Percentiles rank a stretch among this genome's conserved stretches.
These are phyloP conservation scores for Petasospora fabianii DNA, from an alignment of 1,139 yeast species.

Conservation along the genomic window DNA sequence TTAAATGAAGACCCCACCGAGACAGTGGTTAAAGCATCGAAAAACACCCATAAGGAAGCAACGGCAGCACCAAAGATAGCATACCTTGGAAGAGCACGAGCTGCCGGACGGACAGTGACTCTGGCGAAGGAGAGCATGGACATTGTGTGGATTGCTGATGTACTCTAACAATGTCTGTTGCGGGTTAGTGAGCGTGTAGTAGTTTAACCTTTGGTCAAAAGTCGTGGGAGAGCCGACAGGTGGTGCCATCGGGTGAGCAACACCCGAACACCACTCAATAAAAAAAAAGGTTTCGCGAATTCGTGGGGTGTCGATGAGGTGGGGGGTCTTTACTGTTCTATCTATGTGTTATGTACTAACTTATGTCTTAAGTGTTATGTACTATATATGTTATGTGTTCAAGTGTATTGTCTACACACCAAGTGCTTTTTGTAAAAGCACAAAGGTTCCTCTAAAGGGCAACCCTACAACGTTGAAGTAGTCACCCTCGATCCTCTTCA, in stretches of 20 bases:
- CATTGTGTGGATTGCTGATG: slow-evolving; percentile 1
- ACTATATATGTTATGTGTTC: no score
- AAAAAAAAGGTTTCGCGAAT: neutral
- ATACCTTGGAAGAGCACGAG: slow-evolving; percentile 16
- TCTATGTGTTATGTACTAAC: no score
- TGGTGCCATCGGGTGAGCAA: slow-evolving; percentile 7
- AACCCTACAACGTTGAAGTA: slow-evolving; percentile 87
- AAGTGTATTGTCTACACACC: neutral
- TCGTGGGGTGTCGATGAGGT: no score
- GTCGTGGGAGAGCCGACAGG: slow-evolving; percentile 2
- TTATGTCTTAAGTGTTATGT: no score
- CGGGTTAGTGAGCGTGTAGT: neutral
- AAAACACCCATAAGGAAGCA: no score
- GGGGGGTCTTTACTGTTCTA: no score
- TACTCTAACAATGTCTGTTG: neutral
- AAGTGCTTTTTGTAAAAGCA: slow-evolving; percentile 15
- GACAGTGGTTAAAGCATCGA: no score
- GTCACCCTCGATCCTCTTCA: slow-evolving; percentile 69
- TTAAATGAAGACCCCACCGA: no score
- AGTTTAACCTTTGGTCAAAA: neutral
- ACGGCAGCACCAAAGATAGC: no score
- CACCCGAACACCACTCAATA: slow-evolving; percentile 12
- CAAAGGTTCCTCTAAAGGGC: slow-evolving; percentile 60
- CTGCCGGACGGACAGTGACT: slow-evolving; percentile 13
- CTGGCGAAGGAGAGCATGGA: slow-evolving; percentile 11